These are phyloP conservation scores for Tricholoma sp. DNA, from an alignment of 768 basidiomycete genomes.

Conservation along the genomic window DNA sequence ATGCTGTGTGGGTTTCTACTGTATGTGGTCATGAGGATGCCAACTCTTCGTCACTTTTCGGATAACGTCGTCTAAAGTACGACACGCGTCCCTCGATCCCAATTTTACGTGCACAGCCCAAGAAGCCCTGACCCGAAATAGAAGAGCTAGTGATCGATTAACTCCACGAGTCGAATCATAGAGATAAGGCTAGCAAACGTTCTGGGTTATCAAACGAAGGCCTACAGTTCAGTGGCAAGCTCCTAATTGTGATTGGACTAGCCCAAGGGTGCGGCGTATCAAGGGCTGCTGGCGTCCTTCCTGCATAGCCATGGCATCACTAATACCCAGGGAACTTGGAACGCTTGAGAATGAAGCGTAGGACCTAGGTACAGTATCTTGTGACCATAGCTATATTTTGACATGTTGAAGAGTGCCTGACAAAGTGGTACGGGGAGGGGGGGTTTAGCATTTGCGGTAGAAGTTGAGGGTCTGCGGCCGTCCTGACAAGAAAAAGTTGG, in stretches of 20 bases:
- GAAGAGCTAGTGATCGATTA: background rate
- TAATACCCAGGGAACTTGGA: background rate
- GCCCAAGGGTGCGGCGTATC: background rate
- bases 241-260: background rate
- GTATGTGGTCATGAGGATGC: too few species aligned
- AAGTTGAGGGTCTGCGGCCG: too few species aligned
- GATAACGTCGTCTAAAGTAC: background rate
- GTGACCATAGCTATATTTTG: background rate
- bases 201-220: too few species aligned
- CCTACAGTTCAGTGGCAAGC: background rate
- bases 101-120: background rate
- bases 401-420: background rate
- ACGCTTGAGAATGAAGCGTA: background rate
- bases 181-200: background rate
- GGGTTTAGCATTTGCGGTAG: too few species aligned
- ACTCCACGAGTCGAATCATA: background rate
- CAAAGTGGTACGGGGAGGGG: background rate
- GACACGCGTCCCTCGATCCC: background rate
- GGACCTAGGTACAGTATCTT: background rate
- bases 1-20: too few species aligned
- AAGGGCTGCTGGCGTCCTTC: background rate
- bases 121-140: background rate
- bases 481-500: too few species aligned
- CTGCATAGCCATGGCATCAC: background rate
- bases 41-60: too few species aligned